Base-by-base conservation (phyloP, 371 early-diverging fungal species). In the Conidiobolus incongruus region DNA sequence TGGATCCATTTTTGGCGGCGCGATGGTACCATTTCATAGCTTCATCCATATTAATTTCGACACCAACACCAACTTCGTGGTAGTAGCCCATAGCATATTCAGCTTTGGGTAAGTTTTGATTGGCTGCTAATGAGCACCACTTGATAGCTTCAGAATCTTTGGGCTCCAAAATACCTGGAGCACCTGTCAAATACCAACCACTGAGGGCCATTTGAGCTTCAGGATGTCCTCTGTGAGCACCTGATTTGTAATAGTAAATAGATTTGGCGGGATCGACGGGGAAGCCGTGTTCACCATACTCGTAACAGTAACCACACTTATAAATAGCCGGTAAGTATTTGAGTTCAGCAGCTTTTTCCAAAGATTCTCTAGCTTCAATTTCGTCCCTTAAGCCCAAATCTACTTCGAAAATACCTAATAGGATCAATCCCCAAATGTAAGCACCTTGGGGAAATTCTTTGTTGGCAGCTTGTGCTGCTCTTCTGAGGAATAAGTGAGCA, bases 1-100 rank as follows among this genome's bases (percentile, higher is more conserved):
- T 48, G 56, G 56, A 69, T 34, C 74, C 74, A 13, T 60, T 57
- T 8, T 46, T 63, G 1, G 78, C 70, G 0, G 70, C 64, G 20
- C 54, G 47, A 42, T 65, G 67, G 62, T 88, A 92, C 78, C 81
- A 92, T 23, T 61, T 56, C 47, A 67, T 54, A 2, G 92, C 88
- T 41, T 68, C 67, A 20, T 65, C 62, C 37, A 67, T 41, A 56
- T 86, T 75, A 8, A 50, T 58, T n/a, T 59, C 56, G 20, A 74
- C 64, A 17, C 86, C 83, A 45, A 90, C 75, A 15, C 87, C 88
- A 48, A 77, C 65, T 55, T 96, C 95, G 39, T 72, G 63, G 59
- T 84, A 91, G 53, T 92, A 87, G 2, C 90, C 96, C 51, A 96
- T 75, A 4, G 88, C 75, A 56, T 83, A 93, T 56, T 91, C 84